Evolutionary conservation across 2,329 filamentous ascomycete genomes (phyloP), one percentile per base, ranked within the genome.

Genomic region (Clonostachys rhizophaga): DNA sequence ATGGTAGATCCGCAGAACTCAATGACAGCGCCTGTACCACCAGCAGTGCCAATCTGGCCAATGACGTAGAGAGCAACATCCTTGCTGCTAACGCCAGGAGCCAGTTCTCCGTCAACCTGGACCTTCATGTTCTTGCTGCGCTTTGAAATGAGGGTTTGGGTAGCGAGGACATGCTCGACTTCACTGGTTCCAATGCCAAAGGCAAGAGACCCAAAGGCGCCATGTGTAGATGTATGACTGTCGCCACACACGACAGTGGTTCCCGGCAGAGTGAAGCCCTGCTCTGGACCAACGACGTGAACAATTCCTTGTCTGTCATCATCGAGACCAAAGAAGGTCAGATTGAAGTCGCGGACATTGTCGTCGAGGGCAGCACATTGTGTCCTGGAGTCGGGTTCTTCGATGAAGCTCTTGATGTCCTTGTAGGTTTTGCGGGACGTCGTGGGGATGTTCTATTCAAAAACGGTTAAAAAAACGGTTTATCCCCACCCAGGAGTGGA

Each of bases 111-210:
- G 55, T 97, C 89, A 51, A 97, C 89, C 70, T 96, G 89, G 59
- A 99, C 86, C 62, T 90, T 87, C 92, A 99, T 97, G 77, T 99
- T 97, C 76, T 96, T 97, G 72, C 90, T 96, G 63, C 91, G 81
- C 73, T 90, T 90, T 53, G 91, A 95, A 66, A 96, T 91, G 55
- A 99, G 76, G 50, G 91, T 96, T 70, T 97, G 94, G 13, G 94
- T 97, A 45, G 94, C 94, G 48, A 99, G 81, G 52, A 99, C 94
- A 70, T 99, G 18, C 79, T 99, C 94, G 56, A 97, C 94, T 73
- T 99, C 94, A 65, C 89, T 95, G 52, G 94, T 99, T 58, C 94
- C 94, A 62, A 99, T 99, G 67, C 94, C 94, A 63, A 96, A 96
- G 39, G 94, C 94, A 52, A 97, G 82, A 57, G 91, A 81, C 56